Evolutionary conservation across 768 basidiomycete genomes (phyloP).

Genomic region (Floccularia luteovirens): DNA sequence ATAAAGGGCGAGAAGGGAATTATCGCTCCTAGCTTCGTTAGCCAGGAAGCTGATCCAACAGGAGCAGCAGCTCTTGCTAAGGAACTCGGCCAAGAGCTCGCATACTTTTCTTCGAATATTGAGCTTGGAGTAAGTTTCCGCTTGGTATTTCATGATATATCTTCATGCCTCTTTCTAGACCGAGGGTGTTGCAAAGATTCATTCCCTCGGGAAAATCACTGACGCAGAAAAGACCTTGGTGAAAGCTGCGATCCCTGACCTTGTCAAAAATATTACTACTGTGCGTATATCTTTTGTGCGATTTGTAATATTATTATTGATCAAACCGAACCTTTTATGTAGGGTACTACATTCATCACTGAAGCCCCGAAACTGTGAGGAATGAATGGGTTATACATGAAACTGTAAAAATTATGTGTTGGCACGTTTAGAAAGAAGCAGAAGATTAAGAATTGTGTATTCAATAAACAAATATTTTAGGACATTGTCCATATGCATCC

Average conservation of each 20-base stretch:
- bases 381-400: too few species aligned
- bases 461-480: too few species aligned
- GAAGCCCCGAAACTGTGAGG: too few species aligned
- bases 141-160: neutral
- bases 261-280: constrained; percentile 63
- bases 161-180: constrained; percentile 29
- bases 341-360: neutral
- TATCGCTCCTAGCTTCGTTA: constrained; percentile 78
- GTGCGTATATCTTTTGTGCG: constrained; percentile 23
- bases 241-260: constrained; percentile 75
- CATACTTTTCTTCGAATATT: constrained; percentile 86
- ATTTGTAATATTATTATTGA: neutral
- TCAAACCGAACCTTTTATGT: neutral
- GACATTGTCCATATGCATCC: too few species aligned
- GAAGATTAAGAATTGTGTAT: too few species aligned
- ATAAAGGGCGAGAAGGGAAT: constrained; percentile 85
- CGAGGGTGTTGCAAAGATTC: constrained; percentile 78
- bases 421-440: too few species aligned
- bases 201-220: constrained; percentile 69
- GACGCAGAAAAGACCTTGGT: constrained; percentile 71
- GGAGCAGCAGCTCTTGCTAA: constrained; percentile 70
- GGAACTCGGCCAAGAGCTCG: constrained; percentile 69
- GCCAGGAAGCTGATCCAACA: constrained; percentile 60
- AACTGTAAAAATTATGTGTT: too few species aligned
- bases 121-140: constrained; percentile 71